Evolutionary conservation across 1,139 yeast genomes (phyloP).

Genomic region (Geotrichum restrictum): DNA sequence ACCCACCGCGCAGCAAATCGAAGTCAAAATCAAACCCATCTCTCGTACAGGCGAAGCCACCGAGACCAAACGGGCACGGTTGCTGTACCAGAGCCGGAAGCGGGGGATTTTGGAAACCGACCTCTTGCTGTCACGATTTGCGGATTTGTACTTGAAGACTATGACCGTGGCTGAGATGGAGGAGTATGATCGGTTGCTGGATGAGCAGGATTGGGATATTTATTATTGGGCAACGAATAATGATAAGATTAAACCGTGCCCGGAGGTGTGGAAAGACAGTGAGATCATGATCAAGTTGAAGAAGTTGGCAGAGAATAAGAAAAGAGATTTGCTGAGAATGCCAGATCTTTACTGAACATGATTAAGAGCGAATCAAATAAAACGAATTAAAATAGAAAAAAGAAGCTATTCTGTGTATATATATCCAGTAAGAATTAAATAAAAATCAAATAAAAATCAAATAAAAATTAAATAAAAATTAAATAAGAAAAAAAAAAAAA

Average conservation of each 20-base stretch:
- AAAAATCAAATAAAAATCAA: not conserved
- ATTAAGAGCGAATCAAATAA: not conserved
- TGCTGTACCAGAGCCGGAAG: slow-evolving; percentile 87
- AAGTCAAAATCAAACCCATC: slow-evolving; percentile 61
- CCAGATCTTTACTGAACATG: slow-evolving; percentile 59
- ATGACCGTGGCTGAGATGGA: slow-evolving; percentile 67
- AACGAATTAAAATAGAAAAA: not conserved
- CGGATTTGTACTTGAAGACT: slow-evolving; percentile 60
- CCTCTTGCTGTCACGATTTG: slow-evolving; percentile 76
- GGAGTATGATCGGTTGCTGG: slow-evolving; percentile 80
- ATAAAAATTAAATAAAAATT: not conserved
- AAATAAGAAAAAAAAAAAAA: slow-evolving; percentile 1
- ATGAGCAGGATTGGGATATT: slow-evolving; percentile 97
- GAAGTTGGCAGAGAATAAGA: slow-evolving; percentile 68
- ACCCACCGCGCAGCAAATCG: no score
- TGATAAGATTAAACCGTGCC: slow-evolving; percentile 74
- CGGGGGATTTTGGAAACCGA: slow-evolving; percentile 96
- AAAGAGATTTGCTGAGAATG: slow-evolving; percentile 76
- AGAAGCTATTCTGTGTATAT: not conserved
- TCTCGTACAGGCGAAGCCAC: slow-evolving; percentile 70
- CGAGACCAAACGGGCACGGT: slow-evolving; percentile 76
- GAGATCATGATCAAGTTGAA: slow-evolving; percentile 63
- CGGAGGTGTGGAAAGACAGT: slow-evolving; percentile 75
- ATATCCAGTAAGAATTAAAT: not conserved
- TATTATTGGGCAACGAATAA: slow-evolving; percentile 95